Conservation (phyloP, 2,329 filamentous ascomycete species). For the Colletotrichum destructivum region DNA sequence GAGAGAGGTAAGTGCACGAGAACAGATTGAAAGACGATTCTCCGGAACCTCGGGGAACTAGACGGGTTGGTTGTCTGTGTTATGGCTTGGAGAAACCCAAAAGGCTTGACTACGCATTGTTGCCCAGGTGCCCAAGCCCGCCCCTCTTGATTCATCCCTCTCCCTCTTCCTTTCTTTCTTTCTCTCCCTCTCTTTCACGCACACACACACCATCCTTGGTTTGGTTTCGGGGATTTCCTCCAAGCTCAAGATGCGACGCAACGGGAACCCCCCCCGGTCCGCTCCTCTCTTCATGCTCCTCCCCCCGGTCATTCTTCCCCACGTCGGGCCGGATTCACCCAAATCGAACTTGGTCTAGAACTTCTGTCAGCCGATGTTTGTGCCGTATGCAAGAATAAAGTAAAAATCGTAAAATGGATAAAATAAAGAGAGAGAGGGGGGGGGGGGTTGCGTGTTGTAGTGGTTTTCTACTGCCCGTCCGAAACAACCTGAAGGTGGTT, state of each 20-base stretch:
- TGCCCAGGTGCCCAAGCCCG: too few species aligned
- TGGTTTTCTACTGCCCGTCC: too few species aligned
- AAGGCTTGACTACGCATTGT: too few species aligned
- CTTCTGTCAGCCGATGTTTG: constrained; percentile 38
- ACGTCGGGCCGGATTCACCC: constrained; percentile 31
- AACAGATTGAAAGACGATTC: neutral
- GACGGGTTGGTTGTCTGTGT: neutral
- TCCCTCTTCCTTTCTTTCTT: neutral
- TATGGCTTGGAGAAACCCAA: neutral
- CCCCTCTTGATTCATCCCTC: neutral
- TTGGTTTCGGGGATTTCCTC: neutral
- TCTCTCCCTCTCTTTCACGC: too few species aligned
- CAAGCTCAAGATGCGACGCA: neutral
- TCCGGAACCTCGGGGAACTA: neutral
- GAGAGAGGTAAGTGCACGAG: neutral
- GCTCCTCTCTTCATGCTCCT: neutral
- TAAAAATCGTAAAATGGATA: neutral
- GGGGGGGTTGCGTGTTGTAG: neutral
- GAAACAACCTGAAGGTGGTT: too few species aligned
- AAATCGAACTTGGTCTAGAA: constrained; percentile 38
- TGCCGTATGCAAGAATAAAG: constrained; percentile 27
- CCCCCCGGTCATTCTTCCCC: constrained; percentile 26
- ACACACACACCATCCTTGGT: neutral
- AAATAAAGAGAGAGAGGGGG: too few species aligned
- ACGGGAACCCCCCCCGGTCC: neutral